phyloP scores from a whole-genome alignment of 2,329 filamentous ascomycete species.

The Colletotrichum shisoi region DNA sequence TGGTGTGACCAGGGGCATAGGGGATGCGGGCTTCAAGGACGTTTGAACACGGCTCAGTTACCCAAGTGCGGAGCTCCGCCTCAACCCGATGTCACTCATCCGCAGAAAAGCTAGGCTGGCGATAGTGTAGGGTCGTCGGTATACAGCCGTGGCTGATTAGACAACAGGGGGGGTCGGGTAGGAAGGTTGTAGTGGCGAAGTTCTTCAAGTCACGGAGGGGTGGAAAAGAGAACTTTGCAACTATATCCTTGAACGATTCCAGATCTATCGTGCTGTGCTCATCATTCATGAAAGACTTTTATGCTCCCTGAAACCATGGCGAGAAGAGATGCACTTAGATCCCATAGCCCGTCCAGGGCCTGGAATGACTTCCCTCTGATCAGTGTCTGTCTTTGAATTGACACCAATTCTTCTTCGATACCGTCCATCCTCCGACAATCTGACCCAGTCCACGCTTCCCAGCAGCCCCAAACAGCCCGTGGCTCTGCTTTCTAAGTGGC shows the following conservation, averaged over 20 bases:
- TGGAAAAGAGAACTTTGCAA: neutral
- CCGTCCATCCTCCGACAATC: neutral
- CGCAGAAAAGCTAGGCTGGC: too few species aligned
- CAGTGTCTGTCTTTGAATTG: constrained; percentile 10
- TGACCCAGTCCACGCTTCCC: constrained; percentile 4
- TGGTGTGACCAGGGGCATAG: neutral
- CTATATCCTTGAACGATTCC: constrained; percentile 6
- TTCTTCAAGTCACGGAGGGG: neutral
- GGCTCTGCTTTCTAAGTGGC: constrained; percentile 7
- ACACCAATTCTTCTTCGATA: constrained; percentile 2
- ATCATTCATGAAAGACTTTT: constrained; percentile 18
- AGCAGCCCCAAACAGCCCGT: constrained; percentile 17
- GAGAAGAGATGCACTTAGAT: neutral
- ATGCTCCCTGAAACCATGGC: constrained; percentile 13
- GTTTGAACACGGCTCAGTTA: too few species aligned
- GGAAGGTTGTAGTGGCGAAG: too few species aligned
- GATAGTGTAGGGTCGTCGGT: too few species aligned
- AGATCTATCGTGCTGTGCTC: constrained; percentile 21
- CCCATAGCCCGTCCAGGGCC: constrained; percentile 4
- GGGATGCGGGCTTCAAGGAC: too few species aligned
- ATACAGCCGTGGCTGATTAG: neutral
- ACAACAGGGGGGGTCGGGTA: neutral
- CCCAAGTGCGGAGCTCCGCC: too few species aligned
- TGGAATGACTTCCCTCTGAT: constrained; percentile 11
- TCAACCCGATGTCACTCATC: too few species aligned